Percentiles rank a stretch among this genome's conserved stretches.
Evolutionary conservation across 108 stramenopile species (phyloP).

Genomic region (Thalassiosira profunda): DNA sequence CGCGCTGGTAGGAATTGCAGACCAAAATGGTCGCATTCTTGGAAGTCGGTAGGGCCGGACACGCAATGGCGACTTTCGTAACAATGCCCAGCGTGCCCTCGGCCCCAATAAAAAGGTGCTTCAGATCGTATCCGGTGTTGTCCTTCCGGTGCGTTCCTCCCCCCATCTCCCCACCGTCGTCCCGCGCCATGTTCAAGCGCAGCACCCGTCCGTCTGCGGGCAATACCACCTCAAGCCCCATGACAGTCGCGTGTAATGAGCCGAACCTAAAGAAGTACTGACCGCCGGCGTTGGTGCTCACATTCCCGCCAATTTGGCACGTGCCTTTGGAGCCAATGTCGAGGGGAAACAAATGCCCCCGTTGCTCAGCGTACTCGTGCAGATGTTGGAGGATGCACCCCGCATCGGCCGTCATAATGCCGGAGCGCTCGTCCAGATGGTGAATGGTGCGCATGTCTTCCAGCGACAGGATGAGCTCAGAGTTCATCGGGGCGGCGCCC

Average conservation of each 20-base stretch:
- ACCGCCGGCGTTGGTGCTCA: slow-evolving; percentile 96
- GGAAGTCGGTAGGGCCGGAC: slow-evolving; percentile 69
- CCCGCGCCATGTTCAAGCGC: slow-evolving; percentile 50
- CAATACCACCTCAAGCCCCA: slow-evolving; percentile 95
- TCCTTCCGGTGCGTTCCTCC: slow-evolving; percentile 85
- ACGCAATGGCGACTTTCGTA: slow-evolving; percentile 83
- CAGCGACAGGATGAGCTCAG: slow-evolving; percentile 89
- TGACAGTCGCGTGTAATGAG: slow-evolving; percentile 86
- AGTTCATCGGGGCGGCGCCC: slow-evolving; percentile 75
- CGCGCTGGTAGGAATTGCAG: slow-evolving; percentile 68
- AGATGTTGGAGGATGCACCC: slow-evolving; percentile 92
- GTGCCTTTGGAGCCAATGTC: slow-evolving; percentile 97
- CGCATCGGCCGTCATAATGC: slow-evolving; percentile 90
- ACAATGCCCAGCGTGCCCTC: slow-evolving; percentile 97
- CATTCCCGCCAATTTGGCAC: slow-evolving; percentile 97
- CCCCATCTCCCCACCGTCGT: background rate
- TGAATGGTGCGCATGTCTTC: slow-evolving; percentile 80
- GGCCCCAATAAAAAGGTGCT: slow-evolving; percentile 96
- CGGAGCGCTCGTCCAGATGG: slow-evolving; percentile 64
- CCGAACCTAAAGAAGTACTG: slow-evolving; percentile 72
- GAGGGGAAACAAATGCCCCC: slow-evolving; percentile 81
- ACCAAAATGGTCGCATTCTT: slow-evolving; percentile 85
- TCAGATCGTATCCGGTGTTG: slow-evolving; percentile 96
- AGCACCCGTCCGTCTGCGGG: slow-evolving; percentile 87
- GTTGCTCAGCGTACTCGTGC: slow-evolving; percentile 65